A percentile compares a stretch with the other conserved stretches of the same genome.
Evolutionary conservation across 1,139 yeast genomes (phyloP).

Genomic region (Pneumocystis wakefieldiae): DNA sequence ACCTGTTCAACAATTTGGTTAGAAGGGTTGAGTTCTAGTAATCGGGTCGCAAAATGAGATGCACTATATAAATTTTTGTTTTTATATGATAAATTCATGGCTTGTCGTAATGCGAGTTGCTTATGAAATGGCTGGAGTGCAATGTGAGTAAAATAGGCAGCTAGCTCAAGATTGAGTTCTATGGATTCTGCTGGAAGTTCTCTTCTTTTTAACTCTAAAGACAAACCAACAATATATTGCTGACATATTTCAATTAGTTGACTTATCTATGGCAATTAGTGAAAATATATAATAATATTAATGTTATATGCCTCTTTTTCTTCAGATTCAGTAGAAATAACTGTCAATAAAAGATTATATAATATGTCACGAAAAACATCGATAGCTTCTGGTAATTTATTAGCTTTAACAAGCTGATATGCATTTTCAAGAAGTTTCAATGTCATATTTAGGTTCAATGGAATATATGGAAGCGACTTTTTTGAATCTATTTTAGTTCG

Average conservation of each 20-base stretch:
- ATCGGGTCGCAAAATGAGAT: slow-evolving; percentile 75
- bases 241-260: slow-evolving; percentile 62
- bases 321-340: slow-evolving; percentile 60
- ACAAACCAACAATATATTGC: slow-evolving; percentile 81
- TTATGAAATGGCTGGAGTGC: slow-evolving; percentile 71
- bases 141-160: slow-evolving; percentile 85
- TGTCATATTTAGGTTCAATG: slow-evolving; percentile 35
- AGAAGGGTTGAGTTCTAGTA: slow-evolving; percentile 46
- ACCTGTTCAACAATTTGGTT: slow-evolving; percentile 69
- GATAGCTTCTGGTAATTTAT: slow-evolving; percentile 70
- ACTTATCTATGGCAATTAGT: slow-evolving; percentile 17
- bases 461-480: slow-evolving; percentile 60
- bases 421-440: slow-evolving; percentile 56
- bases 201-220: slow-evolving; percentile 82
- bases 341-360: slow-evolving; percentile 56
- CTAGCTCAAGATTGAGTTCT: slow-evolving; percentile 80
- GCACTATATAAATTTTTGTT: slow-evolving; percentile 80
- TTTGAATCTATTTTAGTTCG: slow-evolving; percentile 36
- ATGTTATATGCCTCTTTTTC: slow-evolving; percentile 38
- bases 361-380: slow-evolving; percentile 63
- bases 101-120: slow-evolving; percentile 80
- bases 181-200: slow-evolving; percentile 44
- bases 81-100: slow-evolving; percentile 84
- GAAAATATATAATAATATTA: slow-evolving; percentile 20
- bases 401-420: slow-evolving; percentile 66